Percentiles rank a stretch among this genome's conserved stretches.
Evolutionary conservation across 2,329 filamentous ascomycete species (phyloP).

Genomic region (Rasamsonia emersonii): DNA sequence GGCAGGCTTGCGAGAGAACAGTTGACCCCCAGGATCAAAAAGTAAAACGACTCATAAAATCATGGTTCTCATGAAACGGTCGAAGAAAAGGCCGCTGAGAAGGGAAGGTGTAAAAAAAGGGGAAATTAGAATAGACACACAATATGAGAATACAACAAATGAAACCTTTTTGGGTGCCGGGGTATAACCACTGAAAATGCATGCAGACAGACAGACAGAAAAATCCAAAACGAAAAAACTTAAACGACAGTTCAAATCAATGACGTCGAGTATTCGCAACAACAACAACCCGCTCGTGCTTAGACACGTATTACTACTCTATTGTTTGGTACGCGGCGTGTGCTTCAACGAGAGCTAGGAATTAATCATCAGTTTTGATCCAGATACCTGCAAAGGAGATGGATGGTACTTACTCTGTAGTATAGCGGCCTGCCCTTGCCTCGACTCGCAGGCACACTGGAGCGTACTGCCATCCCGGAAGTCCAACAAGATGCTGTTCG

Average conservation of each 20-base stretch:
- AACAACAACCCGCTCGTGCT: no score
- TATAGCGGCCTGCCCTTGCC: slow-evolving; percentile 43
- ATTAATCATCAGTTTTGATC: slow-evolving; percentile 11
- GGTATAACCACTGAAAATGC: slow-evolving; percentile 26
- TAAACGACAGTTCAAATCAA: no score
- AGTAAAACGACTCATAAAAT: no score
- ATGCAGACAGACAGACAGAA: slow-evolving; percentile 6
- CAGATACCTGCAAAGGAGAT: background rate
- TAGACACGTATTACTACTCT: background rate
- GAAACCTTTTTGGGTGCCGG: slow-evolving; percentile 16
- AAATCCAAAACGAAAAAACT: slow-evolving; percentile 2
- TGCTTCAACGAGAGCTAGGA: slow-evolving; percentile 34
- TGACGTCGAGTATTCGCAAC: no score
- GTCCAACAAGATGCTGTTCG: slow-evolving; percentile 67
- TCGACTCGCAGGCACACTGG: slow-evolving; percentile 55
- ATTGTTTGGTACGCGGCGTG: slow-evolving; percentile 18
- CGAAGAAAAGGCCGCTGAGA: no score
- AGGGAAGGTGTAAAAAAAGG: slow-evolving; percentile 2
- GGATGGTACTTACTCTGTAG: slow-evolving; percentile 39
- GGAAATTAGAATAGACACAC: slow-evolving; percentile 9
- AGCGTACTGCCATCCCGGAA: slow-evolving; percentile 54
- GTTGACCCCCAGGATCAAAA: no score
- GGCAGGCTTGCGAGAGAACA: no score
- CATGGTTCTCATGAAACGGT: no score
- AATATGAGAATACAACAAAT: slow-evolving; percentile 12